These are phyloP conservation scores for Lentinula detonsa DNA, from an alignment of 768 basidiomycete species.

Conservation along the genomic window DNA sequence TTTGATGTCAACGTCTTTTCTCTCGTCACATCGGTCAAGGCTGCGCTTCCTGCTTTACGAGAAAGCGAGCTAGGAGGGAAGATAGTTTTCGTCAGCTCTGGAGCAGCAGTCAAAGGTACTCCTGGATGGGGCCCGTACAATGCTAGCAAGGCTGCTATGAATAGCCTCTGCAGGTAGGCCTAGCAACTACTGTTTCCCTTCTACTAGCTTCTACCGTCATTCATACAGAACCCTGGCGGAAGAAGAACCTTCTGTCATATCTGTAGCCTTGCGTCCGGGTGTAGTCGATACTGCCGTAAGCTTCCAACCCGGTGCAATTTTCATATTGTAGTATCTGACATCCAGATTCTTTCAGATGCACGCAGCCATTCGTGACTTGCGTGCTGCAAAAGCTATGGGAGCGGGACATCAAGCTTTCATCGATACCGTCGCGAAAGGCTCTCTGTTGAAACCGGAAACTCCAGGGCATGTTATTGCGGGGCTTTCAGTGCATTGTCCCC, in stretches of 20 bases:
- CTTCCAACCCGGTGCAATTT: not conserved
- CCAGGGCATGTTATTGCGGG: conserved; percentile 77
- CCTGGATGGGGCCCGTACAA: conserved; percentile 80
- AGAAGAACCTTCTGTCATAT: conserved; percentile 74
- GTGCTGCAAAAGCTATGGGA: conserved; percentile 40
- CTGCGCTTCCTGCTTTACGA: conserved; percentile 64
- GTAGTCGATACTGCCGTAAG: conserved; percentile 78
- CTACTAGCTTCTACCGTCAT: not conserved
- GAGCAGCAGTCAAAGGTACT: conserved; percentile 63
- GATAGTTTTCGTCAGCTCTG: conserved; percentile 82
- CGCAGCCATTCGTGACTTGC: conserved; percentile 44
- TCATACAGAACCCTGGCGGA: conserved; percentile 65
- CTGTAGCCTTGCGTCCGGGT: conserved; percentile 81
- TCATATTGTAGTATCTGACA: not conserved
- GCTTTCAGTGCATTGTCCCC: conserved; percentile 59
- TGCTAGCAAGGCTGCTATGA: conserved; percentile 86
- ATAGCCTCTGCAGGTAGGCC: conserved; percentile 68
- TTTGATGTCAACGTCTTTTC: conserved; percentile 91
- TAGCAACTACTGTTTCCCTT: not conserved
- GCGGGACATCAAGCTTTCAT: conserved; percentile 55
- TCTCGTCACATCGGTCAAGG: conserved; percentile 61
- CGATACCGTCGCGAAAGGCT: conserved; percentile 52
- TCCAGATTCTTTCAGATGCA: conserved; percentile 59
- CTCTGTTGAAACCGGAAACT: conserved; percentile 69
- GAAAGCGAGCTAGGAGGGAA: conserved; percentile 51